Evolutionary conservation across 768 basidiomycete species (phyloP), one percentile per base, ranked within the genome.

Genomic region (Mycena sanguinolenta): DNA sequence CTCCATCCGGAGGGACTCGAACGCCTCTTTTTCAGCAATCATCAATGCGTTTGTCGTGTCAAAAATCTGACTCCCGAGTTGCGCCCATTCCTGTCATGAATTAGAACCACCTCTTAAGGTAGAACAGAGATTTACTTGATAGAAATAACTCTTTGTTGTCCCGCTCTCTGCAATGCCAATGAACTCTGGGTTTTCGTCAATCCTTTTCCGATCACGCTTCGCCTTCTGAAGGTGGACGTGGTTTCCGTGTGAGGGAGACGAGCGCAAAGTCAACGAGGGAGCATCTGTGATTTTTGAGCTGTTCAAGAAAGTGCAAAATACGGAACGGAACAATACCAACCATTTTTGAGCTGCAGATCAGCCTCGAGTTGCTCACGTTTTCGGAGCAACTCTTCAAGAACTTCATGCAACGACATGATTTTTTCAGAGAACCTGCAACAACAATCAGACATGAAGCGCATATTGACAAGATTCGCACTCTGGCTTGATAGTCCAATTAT

Each of bases 211-310:
- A 69, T 94, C 92, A 32, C 90, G 89, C 78, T 89, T 94, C 7
- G 85, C 81, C 73, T 86, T 89, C 30, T 85, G 83, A 30, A 95
- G 80, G 71, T 95, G 94, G 49, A 95, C 86, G 77, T 93, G 92
- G 84, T 91, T 88, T 7, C 95, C 95, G 52, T 90, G 89, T 13
- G 85, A 85, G 21, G 90, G 86, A 0, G 87, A 91, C 28, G 89
- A 87, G 44, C 93, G 90, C 53, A 96, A 83, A 16, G 92, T 90
- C 70, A 95, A 76, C 16, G 94, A 94, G 27, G 92, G 89, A 1
- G 90, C 87, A 79, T 83, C 94, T 95, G 13, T 60, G 32, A 65
- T 38, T 68, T 61, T 34, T n/a, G n/a, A n/a, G n/a, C n/a, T n/a
- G n/a, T 46, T 46, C 8, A 10, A 49, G 39, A 32, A 46, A 23